Conservation (phyloP, 495 filamentous ascomycete species). For the Aspergillus bridgeri region DNA sequence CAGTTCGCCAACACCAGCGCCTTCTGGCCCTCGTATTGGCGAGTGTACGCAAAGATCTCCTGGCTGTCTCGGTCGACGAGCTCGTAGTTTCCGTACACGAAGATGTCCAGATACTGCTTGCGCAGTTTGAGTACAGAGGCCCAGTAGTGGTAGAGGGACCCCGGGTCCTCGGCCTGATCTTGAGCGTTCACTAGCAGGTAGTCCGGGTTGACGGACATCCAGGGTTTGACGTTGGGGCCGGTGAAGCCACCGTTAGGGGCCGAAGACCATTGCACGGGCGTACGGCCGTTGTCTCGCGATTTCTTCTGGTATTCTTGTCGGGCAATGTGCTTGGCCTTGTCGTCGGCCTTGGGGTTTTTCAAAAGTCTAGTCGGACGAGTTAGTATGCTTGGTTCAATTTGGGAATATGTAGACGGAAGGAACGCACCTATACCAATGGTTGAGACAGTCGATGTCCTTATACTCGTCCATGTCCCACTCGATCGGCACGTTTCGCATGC, state of each 20-base stretch:
- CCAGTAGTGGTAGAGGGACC: slow-evolving; percentile 53
- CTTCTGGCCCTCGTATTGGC: slow-evolving; percentile 38
- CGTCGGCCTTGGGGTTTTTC: slow-evolving; percentile 32
- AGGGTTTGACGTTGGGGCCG: slow-evolving; percentile 48
- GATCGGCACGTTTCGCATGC: slow-evolving; percentile 66
- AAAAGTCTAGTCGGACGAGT: slow-evolving; percentile 26
- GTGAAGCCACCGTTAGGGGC: slow-evolving; percentile 52
- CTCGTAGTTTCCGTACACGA: slow-evolving; percentile 60
- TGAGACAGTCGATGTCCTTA: slow-evolving; percentile 67
- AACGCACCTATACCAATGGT: slow-evolving; percentile 54
- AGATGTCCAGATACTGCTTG: slow-evolving; percentile 52
- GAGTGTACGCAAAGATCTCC: slow-evolving; percentile 47
- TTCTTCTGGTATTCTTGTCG: slow-evolving; percentile 48
- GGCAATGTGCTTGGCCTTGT: slow-evolving; percentile 29
- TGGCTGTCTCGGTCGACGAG: slow-evolving; percentile 44
- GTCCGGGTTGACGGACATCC: slow-evolving; percentile 60
- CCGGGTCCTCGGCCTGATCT: slow-evolving; percentile 39
- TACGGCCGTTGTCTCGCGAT: slow-evolving; percentile 54
- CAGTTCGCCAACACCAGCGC: slow-evolving; percentile 54
- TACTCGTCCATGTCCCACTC: slow-evolving; percentile 66
- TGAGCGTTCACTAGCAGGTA: slow-evolving; percentile 50
- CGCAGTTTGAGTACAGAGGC: slow-evolving; percentile 48
- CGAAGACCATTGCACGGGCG: slow-evolving; percentile 51
- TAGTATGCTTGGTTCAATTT: background rate
- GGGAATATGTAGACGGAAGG: background rate